A percentile compares a stretch with the other conserved stretches of the same genome.
These are phyloP conservation scores for Pichia sp. DNA, from an alignment of 1,139 yeast species.

Conservation along the genomic window DNA sequence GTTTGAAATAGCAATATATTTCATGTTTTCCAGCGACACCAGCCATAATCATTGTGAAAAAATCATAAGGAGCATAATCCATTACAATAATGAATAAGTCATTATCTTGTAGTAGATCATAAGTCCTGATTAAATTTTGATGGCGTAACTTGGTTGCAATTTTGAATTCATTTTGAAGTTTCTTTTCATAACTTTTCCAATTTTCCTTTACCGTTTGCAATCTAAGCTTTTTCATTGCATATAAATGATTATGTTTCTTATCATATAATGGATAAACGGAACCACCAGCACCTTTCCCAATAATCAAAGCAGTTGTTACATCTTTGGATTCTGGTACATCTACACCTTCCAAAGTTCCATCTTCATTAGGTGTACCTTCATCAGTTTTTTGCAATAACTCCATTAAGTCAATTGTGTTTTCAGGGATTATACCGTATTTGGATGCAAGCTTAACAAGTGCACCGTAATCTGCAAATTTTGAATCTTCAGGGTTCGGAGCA, in stretches of 20 bases:
- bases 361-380: background rate
- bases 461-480: conserved; percentile 13
- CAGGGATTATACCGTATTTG: conserved; percentile 53
- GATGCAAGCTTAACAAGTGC: conserved; percentile 22
- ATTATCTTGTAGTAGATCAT: conserved; percentile 53
- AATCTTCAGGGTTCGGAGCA: background rate
- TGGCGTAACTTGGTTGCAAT: conserved; percentile 57
- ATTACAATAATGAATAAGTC: conserved; percentile 52
- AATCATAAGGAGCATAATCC: conserved; percentile 72
- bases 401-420: conserved; percentile 23
- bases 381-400: conserved; percentile 4
- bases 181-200: conserved; percentile 48
- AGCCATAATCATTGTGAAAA: conserved; percentile 70
- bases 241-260: conserved; percentile 33
- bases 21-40: conserved; percentile 55
- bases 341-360: background rate
- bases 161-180: conserved; percentile 60
- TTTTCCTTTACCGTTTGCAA: conserved; percentile 44
- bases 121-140: conserved; percentile 56
- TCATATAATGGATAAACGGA: conserved; percentile 41
- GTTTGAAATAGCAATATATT: conserved; percentile 61
- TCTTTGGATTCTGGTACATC: conserved; percentile 27
- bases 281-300: conserved; percentile 75
- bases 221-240: conserved; percentile 66
- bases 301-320: conserved; percentile 23